Conservation (phyloP, 2,329 filamentous ascomycete genomes). For the Sarocladiaceae sp. region DNA sequence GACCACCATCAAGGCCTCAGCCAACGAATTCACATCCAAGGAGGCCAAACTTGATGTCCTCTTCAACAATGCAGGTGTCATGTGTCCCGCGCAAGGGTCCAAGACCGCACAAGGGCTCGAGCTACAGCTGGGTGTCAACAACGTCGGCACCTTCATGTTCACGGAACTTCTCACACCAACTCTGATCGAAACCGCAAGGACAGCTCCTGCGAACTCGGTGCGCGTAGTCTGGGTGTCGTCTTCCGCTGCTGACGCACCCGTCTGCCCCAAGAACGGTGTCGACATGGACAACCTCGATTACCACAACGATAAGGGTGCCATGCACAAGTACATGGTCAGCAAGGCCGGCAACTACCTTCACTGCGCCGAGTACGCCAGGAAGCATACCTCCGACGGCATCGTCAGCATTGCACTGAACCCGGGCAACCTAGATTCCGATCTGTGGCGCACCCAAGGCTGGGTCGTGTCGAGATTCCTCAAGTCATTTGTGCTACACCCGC, state of each 20-base stretch:
- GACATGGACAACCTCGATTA: slow-evolving; percentile 20
- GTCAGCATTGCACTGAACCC: slow-evolving; percentile 26
- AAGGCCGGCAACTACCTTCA: slow-evolving; percentile 22
- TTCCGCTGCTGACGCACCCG: slow-evolving; percentile 15
- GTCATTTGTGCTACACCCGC: slow-evolving; percentile 17
- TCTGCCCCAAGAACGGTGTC: slow-evolving; percentile 14
- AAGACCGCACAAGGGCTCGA: slow-evolving; percentile 34
- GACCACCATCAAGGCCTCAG: slow-evolving; percentile 23
- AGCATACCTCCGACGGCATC: slow-evolving; percentile 26
- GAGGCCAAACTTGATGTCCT: slow-evolving; percentile 29
- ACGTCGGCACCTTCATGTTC: slow-evolving; percentile 33
- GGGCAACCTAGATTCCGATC: slow-evolving; percentile 28
- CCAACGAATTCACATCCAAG: slow-evolving; percentile 17
- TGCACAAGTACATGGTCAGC: slow-evolving; percentile 21
- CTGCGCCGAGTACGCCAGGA: slow-evolving; percentile 19
- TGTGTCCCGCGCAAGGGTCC: slow-evolving; percentile 29
- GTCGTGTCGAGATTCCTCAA: slow-evolving; percentile 12
- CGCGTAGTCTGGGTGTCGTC: slow-evolving; percentile 25
- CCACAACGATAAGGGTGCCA: slow-evolving; percentile 12
- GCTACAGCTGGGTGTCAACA: slow-evolving; percentile 35
- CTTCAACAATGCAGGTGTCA: slow-evolving; percentile 38
- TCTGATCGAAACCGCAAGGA: slow-evolving; percentile 24
- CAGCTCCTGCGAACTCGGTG: slow-evolving; percentile 21
- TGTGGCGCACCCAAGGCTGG: slow-evolving; percentile 20
- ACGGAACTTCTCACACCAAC: slow-evolving; percentile 29